phyloP scores from a whole-genome alignment of 768 basidiomycete species.

The Tulasnella sp. region DNA sequence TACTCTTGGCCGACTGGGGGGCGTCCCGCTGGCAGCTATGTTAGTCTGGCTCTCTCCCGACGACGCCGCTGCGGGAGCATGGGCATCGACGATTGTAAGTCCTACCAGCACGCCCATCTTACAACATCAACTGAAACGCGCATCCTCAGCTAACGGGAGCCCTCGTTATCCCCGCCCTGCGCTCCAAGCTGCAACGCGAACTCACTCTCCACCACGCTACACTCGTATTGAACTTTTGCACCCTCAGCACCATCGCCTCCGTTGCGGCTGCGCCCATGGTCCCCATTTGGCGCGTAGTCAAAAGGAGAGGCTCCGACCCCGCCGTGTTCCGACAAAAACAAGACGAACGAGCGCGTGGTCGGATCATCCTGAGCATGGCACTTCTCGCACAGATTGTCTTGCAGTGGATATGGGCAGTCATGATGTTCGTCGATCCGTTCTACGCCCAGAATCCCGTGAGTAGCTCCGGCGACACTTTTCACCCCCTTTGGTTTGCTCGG shows the following conservation, averaged over 20 bases:
- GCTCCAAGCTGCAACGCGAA: slow-evolving; percentile 26
- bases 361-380: slow-evolving; percentile 28
- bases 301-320: not conserved
- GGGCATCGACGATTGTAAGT: slow-evolving; percentile 30
- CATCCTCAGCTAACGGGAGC: slow-evolving; percentile 21
- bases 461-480: too few relatives aligned
- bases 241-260: slow-evolving; percentile 31
- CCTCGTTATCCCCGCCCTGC: slow-evolving; percentile 31
- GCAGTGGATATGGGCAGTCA: slow-evolving; percentile 28
- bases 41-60: slow-evolving; percentile 31
- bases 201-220: slow-evolving; percentile 33
- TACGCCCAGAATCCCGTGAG: slow-evolving; percentile 23
- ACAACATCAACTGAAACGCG: not conserved
- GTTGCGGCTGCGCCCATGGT: slow-evolving; percentile 31
- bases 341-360: not conserved
- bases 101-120: not conserved
- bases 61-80: slow-evolving; percentile 29
- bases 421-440: slow-evolving; percentile 24
- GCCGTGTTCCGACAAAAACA: not conserved
- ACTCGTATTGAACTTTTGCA: slow-evolving; percentile 34
- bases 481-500: too few relatives aligned
- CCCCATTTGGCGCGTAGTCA: slow-evolving; percentile 31
- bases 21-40: not conserved
- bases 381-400: slow-evolving; percentile 23
- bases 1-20: too few relatives aligned